Base-by-base conservation (phyloP, 2,329 filamentous ascomycete genomes). In the Cordyceps sp. region DNA sequence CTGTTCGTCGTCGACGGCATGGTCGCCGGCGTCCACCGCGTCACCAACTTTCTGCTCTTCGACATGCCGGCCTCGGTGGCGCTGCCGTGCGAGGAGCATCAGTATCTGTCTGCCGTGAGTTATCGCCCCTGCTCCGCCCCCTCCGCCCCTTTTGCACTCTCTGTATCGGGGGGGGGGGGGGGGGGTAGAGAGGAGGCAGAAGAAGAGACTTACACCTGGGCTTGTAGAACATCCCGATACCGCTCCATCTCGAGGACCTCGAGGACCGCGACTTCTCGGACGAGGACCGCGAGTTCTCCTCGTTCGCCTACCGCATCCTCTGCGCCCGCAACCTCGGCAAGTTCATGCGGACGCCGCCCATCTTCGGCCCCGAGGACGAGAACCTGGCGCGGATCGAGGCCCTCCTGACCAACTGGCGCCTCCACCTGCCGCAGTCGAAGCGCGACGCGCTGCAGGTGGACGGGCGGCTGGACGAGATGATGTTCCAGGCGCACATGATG, bases 401-500 rank as follows among this genome's bases (percentile, higher is more conserved):
- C 1, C 54, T 67, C 4, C 54, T 73, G 26, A 67, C 66, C 12
- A 86, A 84, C 49, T 93, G 83, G 81, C 69, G 73, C 33, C 68
- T 88, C 30, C 79, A 90, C 44, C 61, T 93, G 1, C 85, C 86
- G 0, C 61, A 66, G 13, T 64, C 64, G 12, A 92, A 92, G 55
- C 64, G 65, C 34, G 70, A 82, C 37, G 64, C 81, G 13, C 59
- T 92, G 33, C 69, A 73, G 36, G 67, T 69, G 38, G 71, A 78
- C 42, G 77, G 82, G 21, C 66, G 73, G 33, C 63, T 86, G 10
- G 86, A 94, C 49, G 83, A 93, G 54, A 78, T 93, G 68, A 75
- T 93, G 54, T 93, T 93, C 56, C 83, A 92, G 50, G 85, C 82
- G 1, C 78, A 82, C 39, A 88, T 92, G 72, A 81, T 93, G 44